phyloP scores from a whole-genome alignment of 345 rosid genomes.

The Kernera saxatilis region DNA sequence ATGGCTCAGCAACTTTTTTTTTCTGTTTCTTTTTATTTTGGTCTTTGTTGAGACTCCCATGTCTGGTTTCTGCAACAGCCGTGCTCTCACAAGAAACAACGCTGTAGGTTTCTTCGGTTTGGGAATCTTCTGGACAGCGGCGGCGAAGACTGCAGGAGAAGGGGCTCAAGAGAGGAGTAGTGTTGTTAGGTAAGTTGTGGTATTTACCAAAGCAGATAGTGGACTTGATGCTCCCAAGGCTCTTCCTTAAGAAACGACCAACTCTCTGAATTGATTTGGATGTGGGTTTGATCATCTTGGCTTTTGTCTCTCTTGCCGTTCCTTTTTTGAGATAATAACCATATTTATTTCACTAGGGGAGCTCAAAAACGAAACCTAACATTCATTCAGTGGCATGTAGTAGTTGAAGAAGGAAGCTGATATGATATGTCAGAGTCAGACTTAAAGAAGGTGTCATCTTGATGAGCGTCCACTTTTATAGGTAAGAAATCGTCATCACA shows the following conservation, averaged over 20 bases:
- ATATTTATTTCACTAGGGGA: slow-evolving; percentile 14
- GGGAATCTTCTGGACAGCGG: slow-evolving; percentile 14
- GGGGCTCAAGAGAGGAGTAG: slow-evolving; percentile 37
- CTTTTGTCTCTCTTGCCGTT: slow-evolving; percentile 1
- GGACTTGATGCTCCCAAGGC: slow-evolving; percentile 49
- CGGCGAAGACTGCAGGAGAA: slow-evolving; percentile 34
- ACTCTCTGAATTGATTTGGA: slow-evolving; percentile 53
- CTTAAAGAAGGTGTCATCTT: slow-evolving; percentile 27
- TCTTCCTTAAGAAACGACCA: slow-evolving; percentile 45
- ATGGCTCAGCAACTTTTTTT: slow-evolving; percentile 20
- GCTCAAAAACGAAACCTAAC: slow-evolving; percentile 18
- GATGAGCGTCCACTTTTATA: slow-evolving; percentile 9
- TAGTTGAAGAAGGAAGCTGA: slow-evolving; percentile 20
- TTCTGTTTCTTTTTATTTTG: slow-evolving; percentile 33
- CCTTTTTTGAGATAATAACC: neutral
- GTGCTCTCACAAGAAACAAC: slow-evolving; percentile 39
- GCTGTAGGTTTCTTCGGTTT: slow-evolving; percentile 27
- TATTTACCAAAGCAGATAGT: slow-evolving; percentile 40
- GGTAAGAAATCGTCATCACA: slow-evolving; percentile 30
- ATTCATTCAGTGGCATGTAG: slow-evolving; percentile 26
- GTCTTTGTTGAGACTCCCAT: slow-evolving; percentile 21
- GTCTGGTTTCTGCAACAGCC: slow-evolving; percentile 28
- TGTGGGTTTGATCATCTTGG: slow-evolving; percentile 20
- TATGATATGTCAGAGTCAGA: slow-evolving; percentile 21
- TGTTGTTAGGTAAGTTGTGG: slow-evolving; percentile 39